Evolutionary conservation across 768 basidiomycete genomes (phyloP).

Genomic region (Atractiella rhizophila): DNA sequence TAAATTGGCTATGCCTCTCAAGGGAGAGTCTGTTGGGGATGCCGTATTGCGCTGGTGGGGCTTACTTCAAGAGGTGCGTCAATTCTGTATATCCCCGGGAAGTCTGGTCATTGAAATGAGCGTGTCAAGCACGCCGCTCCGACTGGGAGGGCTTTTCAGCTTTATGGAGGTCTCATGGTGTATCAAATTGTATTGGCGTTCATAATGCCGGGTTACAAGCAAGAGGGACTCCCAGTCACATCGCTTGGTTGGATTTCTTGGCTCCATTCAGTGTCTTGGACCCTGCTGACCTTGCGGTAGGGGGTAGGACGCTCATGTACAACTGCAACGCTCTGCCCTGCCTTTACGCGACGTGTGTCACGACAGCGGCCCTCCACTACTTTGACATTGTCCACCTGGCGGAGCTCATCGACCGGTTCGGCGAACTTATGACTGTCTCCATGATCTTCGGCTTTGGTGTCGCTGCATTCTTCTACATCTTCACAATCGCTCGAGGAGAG

Average conservation of each 20-base stretch:
- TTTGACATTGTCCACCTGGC: conserved; percentile 66
- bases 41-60: conserved; percentile 3
- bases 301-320: conserved; percentile 78
- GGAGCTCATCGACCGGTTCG: conserved; percentile 86
- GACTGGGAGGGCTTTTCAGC: conserved; percentile 61
- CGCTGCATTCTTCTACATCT: conserved; percentile 49
- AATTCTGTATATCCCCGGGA: not conserved
- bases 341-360: conserved; percentile 55
- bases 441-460: conserved; percentile 76
- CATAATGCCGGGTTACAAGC: conserved; percentile 70
- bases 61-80: not conserved
- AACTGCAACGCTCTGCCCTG: conserved; percentile 82
- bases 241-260: too few relatives aligned
- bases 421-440: conserved; percentile 78
- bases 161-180: conserved; percentile 64
- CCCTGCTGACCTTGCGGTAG: too few relatives aligned
- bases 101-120: not conserved
- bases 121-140: conserved; percentile 57
- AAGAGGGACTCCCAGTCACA: conserved; percentile 87
- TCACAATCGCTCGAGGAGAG: conserved; percentile 48
- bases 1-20: conserved; percentile 18
- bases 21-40: not conserved
- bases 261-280: too few relatives aligned
- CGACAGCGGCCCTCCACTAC: conserved; percentile 42
- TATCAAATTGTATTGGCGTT: conserved; percentile 76